Base-by-base conservation (phyloP, 2,329 filamentous ascomycete genomes). In the Hansfordia pulvinata region DNA sequence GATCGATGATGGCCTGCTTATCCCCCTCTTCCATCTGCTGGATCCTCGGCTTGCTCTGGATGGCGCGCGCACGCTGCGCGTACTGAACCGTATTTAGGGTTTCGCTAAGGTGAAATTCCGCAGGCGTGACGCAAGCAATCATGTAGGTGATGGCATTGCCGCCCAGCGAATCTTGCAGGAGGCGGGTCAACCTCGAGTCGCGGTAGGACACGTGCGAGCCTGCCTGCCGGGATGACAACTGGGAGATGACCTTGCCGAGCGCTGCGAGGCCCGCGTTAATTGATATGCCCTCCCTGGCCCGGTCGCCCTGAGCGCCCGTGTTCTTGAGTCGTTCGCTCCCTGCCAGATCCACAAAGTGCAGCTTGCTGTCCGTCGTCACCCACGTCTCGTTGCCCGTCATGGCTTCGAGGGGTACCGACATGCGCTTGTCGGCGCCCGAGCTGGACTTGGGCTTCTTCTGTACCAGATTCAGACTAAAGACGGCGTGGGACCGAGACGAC, bases 131-230 rank as follows among this genome's bases (percentile, higher is more conserved):
- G 54, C 90, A 98, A 7, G 90, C 90, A 56, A 98, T 90, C 90
- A 98, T 96, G 57, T 96, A 98, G 1, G 90, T 98, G 47, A 94
- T 93, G 19, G 90, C 90, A 48, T 93, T 96, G 4, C 90, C 90
- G 30, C 90, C 90, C 5, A 98, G 65, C 1, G 90, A 98, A 53
- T 98, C 90, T 60, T 98, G 90, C 11, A 98, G 69, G 14, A 98
- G 64, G 32, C 90, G 78, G 8, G 90, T 98, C 40, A 98, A 73
- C 49, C 85, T 86, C n/a, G 90, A 96, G 56, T 98, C 90, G 36
- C 90, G 83, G 50, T 98, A 98, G 2, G 90, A 98, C 30, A 98
- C 86, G 53, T 96, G 85, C 4, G 84, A 78, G 25, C 84, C 85
- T 23, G 80, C 60, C 38, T 85, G 76, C 32, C 86, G 80, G 11